Base-by-base conservation (phyloP, 805 yeast species). In the Pachysolen tannophilus region DNA sequence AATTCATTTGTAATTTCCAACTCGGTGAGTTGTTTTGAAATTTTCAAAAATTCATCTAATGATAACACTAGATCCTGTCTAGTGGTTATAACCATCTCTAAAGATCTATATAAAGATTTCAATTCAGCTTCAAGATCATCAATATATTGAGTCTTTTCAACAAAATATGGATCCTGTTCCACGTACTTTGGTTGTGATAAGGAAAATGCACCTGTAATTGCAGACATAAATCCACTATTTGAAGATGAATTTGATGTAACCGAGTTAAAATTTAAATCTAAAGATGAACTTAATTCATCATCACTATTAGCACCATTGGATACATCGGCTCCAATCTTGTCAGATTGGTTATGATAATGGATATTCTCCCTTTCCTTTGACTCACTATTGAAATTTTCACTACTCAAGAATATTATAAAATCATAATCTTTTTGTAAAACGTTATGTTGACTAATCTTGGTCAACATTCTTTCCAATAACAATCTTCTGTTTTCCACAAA, bases 401-500 rank as follows among this genome's bases (percentile, higher is more conserved):
- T 75, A 33, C 81, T 80, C 46, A 92, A 61, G 51, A 92, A 92
- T 60, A 84, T 66, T 23, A 76, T 58, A 40, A 87, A 82, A 52
- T 86, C 97, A 2, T 68, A 62, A 55, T 92, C 97, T 25, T 62
- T 65, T 43, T 78, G 78, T 31, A 92, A 61, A 1, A 50, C 49
- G 0, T 73, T 63, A 41, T 72, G 75, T 24, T 57, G 57, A 6
- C 83, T 63, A n/a, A 85, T 79, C 50, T 82, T 82, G 25, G 56
- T 60, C 40, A 92, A 67, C 98, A 92, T 92, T 46, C 69, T 76
- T 52, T 90, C 96, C 50, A 92, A 65, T 5, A 90, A 84, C 17
- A 79, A 63, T 38, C 97, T 67, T 56, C 97, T 72, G 43, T 76
- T 76, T 55, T 92, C 97, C 34, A 92, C 77, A 47, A 92, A 88